Conservation (phyloP, 2,329 filamentous ascomycete species). For the Fusarium neocosmosporiellum region DNA sequence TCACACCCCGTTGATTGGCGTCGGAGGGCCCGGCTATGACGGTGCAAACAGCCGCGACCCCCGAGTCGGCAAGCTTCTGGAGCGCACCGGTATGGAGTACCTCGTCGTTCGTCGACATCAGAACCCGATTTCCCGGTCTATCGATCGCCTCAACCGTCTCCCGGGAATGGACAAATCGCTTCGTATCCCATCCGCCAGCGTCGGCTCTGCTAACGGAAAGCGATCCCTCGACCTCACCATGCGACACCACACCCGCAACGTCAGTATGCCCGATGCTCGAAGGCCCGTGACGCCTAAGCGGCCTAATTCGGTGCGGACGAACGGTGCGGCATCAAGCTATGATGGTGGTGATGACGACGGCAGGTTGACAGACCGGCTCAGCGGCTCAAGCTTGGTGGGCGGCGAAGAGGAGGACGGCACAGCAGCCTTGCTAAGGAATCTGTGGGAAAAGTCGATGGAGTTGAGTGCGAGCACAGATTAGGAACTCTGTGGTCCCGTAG, state of each 20-base stretch:
- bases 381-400: conserved; percentile 62
- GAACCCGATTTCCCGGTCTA: conserved; percentile 74
- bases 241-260: conserved; percentile 54
- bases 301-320: conserved; percentile 51
- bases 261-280: conserved; percentile 52
- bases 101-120: conserved; percentile 79
- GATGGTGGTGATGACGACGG: conserved; percentile 60
- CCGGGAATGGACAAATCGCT: conserved; percentile 63
- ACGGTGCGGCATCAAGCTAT: conserved; percentile 57
- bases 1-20: conserved; percentile 61
- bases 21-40: conserved; percentile 67
- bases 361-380: conserved; percentile 56
- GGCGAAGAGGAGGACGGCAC: conserved; percentile 64
- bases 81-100: conserved; percentile 78
- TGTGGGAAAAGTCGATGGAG: conserved; percentile 72
- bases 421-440: conserved; percentile 62
- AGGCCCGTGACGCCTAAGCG: conserved; percentile 47
- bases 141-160: conserved; percentile 59
- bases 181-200: conserved; percentile 58
- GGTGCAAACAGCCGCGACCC: conserved; percentile 65
- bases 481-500: background rate
- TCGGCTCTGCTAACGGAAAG: conserved; percentile 53
- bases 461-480: conserved; percentile 61
- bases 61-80: conserved; percentile 72
- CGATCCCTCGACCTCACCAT: conserved; percentile 44